Evolutionary conservation across 2,329 filamentous ascomycete genomes (phyloP).

Genomic region (Arthrinium puccinioides): DNA sequence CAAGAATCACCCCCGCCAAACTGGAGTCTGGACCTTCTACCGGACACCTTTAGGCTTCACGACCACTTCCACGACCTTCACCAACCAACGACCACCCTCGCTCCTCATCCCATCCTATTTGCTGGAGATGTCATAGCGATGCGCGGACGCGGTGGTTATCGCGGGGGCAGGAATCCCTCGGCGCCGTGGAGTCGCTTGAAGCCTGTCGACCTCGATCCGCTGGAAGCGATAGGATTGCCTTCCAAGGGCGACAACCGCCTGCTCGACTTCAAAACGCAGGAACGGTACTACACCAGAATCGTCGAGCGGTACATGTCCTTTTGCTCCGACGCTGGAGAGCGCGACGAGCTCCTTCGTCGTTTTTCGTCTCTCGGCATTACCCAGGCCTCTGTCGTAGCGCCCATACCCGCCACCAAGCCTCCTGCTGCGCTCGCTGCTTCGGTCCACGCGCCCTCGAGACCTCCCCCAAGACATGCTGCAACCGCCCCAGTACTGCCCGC

Average conservation of each 20-base stretch:
- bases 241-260: slow-evolving; percentile 85
- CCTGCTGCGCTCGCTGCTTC: slow-evolving; percentile 3
- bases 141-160: slow-evolving; percentile 22
- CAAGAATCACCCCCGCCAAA: too few species aligned
- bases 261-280: slow-evolving; percentile 69
- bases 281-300: slow-evolving; percentile 80
- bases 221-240: slow-evolving; percentile 76
- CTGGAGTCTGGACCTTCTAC: too few species aligned
- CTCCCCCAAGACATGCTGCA: slow-evolving; percentile 2
- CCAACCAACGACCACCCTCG: too few species aligned
- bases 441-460: slow-evolving; percentile 9
- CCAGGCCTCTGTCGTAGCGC: slow-evolving; percentile 11
- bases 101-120: too few species aligned
- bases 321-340: slow-evolving; percentile 66
- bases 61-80: too few species aligned
- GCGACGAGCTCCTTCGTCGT: slow-evolving; percentile 65
- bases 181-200: slow-evolving; percentile 65
- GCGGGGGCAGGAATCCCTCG: slow-evolving; percentile 31
- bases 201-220: slow-evolving; percentile 64
- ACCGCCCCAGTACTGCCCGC: slow-evolving; percentile 8
- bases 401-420: neutral
- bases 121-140: slow-evolving; percentile 23
- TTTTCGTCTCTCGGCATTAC: slow-evolving; percentile 57
- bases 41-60: too few species aligned
- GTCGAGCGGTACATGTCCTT: slow-evolving; percentile 85